Evolutionary conservation across 495 filamentous ascomycete genomes (phyloP).

Genomic region (Penicillium mononematosum): DNA sequence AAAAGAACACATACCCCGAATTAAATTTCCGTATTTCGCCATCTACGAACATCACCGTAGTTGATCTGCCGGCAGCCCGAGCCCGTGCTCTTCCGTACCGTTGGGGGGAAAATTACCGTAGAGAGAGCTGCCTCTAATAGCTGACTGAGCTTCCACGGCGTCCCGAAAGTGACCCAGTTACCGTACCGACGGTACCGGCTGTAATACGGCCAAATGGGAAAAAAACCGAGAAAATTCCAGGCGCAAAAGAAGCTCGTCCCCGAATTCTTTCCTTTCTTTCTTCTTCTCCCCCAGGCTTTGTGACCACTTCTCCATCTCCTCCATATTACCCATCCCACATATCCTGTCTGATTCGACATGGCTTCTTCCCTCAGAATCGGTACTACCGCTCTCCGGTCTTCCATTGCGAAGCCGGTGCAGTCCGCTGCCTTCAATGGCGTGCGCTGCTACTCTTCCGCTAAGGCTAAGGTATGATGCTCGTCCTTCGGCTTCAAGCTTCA

Average conservation of each 20-base stretch:
- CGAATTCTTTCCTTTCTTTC: constrained; percentile 25
- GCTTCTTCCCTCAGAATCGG: constrained; percentile 75
- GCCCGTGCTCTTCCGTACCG: constrained; percentile 18
- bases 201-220: constrained; percentile 44
- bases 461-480: constrained; percentile 67
- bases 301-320: constrained; percentile 23
- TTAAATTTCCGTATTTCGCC: background rate
- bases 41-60: constrained; percentile 8
- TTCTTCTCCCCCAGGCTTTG: constrained; percentile 14
- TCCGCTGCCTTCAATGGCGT: constrained; percentile 75
- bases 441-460: constrained; percentile 82
- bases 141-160: constrained; percentile 16
- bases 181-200: constrained; percentile 33
- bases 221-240: constrained; percentile 30
- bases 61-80: constrained; percentile 30
- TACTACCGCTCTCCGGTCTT: constrained; percentile 70
- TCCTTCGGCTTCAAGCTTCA: constrained; percentile 10
- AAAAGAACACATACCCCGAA: background rate
- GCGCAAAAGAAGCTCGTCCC: constrained; percentile 22
- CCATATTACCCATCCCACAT: constrained; percentile 30
- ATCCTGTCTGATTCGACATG: constrained; percentile 57
- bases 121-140: background rate
- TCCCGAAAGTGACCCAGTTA: constrained; percentile 26
- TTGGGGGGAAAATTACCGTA: constrained; percentile 24
- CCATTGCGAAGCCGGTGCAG: constrained; percentile 60